Evolutionary conservation across 1,284 basidiomycete genomes (phyloP), one percentile per base, ranked within the genome.

Genomic region (Uromyces viciae-fabae): DNA sequence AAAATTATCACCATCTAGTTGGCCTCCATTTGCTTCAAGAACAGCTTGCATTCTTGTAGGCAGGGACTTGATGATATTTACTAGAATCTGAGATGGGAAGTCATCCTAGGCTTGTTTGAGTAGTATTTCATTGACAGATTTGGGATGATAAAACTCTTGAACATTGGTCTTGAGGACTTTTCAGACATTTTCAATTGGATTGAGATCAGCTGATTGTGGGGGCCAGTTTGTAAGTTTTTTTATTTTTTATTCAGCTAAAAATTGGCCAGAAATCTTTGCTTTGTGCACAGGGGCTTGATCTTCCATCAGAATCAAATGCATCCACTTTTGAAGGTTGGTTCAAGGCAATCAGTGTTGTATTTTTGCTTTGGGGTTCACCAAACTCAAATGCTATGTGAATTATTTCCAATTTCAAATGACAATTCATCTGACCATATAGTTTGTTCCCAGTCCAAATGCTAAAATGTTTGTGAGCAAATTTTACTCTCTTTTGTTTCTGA

Each of bases 181-280:
- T 43, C 75, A 77, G 11, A 68, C 40, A 56, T 77, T 77, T 31
- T 77, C 46, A 40, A 69, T 77, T 40, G 75, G 75, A 33, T 77
- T 66, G 43, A 77, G 64, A 36, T 68, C n/a, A n/a, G n/a, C n/a
- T n/a, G n/a, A n/a, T n/a, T n/a, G n/a, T n/a, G n/a, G n/a, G n/a
- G 42, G 75, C 49, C 64, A 56, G 14, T 64, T 4, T 31, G 54
- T 33, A 22, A 49, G n/a, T 31, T 76, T 76, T 36, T 46, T 31
- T 1, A 76, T 58, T n/a, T 36, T n/a, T 8, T 38, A 17, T 5
- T 42, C 11, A 11, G 25, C 58, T 46, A 28, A 42, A 22, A 43
- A 76, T 28, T 43, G 9, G 11, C 28, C 36, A 4, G 43, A 49
- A n/a, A 54, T 46, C 38, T 54, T 33, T 22, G 42, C 60, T 28